Evolutionary conservation across 371 early-diverging fungal species (phyloP), one percentile per base, ranked within the genome.

Genomic region (Apophysomyces variabilis): DNA sequence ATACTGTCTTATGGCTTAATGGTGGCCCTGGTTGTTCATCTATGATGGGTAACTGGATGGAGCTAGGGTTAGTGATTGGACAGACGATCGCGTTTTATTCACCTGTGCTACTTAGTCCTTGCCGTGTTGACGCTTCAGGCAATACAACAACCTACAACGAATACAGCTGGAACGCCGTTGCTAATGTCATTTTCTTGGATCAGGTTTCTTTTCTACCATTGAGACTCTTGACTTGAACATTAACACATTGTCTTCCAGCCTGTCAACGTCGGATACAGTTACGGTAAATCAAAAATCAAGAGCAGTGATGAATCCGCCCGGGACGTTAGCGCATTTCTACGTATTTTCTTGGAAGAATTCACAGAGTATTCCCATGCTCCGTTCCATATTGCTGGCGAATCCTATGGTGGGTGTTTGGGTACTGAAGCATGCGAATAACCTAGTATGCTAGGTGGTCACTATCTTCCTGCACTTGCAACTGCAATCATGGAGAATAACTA

Each of bases 1-100:
- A 92, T 5, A 67, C 92, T 57, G 86, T 94, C n/a, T 80, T 92
- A 32, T 92, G 91, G 91, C 69, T 91, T 66, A 86, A 88, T 38
- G 94, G 93, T 37, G 95, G 94, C 12, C 92, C 93, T 5, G 94
- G 95, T 1, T 92, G 92, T 70, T 87, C 89, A 13, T 89, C 89
- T 7, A 74, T 88, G 65, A 88, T 91, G 44, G 93, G 94, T 43
- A 80, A 90, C 54, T 87, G 93, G 82, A 92, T 93, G 87, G 94
- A 94, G 71, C 81, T 92, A 47, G 94, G 77, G 75, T 69, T 68
- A 60, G 60, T 9, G 32, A 54, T 18, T 36, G 32, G 44, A 60
- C 5, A 44, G 45, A 7, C 3, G 13, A 12, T 9, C n/a, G 43
- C 46, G 26, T 32, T 35, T 35, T 14, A 18, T 26, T 35, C n/a